Evolutionary conservation across 768 basidiomycete genomes (phyloP), one percentile per base, ranked within the genome.

Genomic region (Floccularia luteovirens): DNA sequence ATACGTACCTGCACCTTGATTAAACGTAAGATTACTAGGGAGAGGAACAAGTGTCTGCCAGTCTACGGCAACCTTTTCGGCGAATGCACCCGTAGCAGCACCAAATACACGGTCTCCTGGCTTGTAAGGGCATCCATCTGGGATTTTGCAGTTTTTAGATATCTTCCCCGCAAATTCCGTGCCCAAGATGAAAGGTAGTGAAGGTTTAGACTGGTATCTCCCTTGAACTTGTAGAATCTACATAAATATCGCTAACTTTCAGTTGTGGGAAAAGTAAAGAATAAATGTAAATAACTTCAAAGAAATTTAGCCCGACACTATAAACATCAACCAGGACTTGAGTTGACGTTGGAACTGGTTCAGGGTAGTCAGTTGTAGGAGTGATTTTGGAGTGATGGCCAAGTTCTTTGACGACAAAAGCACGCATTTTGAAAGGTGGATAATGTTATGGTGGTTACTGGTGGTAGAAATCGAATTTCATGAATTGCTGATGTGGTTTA

Each of bases 71-170:
- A 88, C 68, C 49, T 74, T 77, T 43, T 97, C 93, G 2, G 82
- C 88, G 58, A 77, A 90, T 2, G 81, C 67, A 4, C 93, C 96
- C 52, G 87, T 81, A 0, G 67, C 69, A 10, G 75, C 75, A 4
- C 94, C 93, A 49, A 96, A 94, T 0, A 99, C 87, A 30, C 89
- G 68, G 46, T 96, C 89, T 3, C 94, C 94, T 2, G 71, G 76
- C 53, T 81, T 79, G 52, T 80, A 87, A 0, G 73, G 70, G 54
- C 90, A 94, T 5, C 79, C 85, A 21, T 70, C 54, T 3, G 93
- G 93, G 17, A 94, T 81, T 17, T 81, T 83, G 3, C 87, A 90
- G 45, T 70, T 59, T 12, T 52, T 45, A 5, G 84, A 68, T 44
- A 98, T 79, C 41, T 62, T 70, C 0, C 94, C 94, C 2, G 91